Conservation (phyloP, 352 stramenopile species). For the Chrysophaeum taylorii region DNA sequence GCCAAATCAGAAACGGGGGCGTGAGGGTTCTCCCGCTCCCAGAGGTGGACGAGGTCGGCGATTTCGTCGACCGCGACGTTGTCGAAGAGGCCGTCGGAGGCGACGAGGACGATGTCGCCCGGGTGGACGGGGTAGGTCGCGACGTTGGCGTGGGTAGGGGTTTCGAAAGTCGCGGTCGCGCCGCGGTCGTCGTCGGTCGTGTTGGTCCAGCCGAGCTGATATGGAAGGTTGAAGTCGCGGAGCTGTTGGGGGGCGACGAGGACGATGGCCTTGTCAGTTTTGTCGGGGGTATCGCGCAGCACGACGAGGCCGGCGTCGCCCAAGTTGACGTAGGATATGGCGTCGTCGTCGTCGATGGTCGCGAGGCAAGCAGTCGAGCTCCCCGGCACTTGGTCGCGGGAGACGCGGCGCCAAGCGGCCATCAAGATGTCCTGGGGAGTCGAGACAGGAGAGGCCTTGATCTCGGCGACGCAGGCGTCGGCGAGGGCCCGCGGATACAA, state of each 20-base stretch:
- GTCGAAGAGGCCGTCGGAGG: conserved; percentile 91
- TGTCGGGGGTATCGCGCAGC: conserved; percentile 63
- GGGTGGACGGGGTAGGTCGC: conserved; percentile 77
- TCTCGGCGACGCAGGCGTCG: no score
- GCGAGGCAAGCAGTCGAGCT: conserved; percentile 79
- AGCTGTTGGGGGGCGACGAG: conserved; percentile 91
- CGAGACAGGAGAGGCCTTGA: no score
- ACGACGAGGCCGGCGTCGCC: conserved; percentile 77
- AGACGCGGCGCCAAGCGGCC: no score
- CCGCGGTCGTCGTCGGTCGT: conserved; percentile 17
- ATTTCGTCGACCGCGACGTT: conserved; percentile 79
- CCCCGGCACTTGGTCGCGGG: conserved; percentile 79
- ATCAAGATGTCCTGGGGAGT: no score
- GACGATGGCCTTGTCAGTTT: conserved; percentile 53
- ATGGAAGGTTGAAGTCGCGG: conserved; percentile 92
- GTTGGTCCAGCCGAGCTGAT: conserved; percentile 72
- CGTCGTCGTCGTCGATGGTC: conserved; percentile 73
- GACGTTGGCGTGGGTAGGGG: conserved; percentile 70
- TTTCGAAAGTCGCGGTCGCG: conserved; percentile 71
- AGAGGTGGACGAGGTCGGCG: conserved; percentile 40
- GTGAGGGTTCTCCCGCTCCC: conserved; percentile 41
- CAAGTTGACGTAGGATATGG: conserved; percentile 85
- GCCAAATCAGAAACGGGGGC: conserved; percentile 53
- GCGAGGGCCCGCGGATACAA: conserved; percentile 48
- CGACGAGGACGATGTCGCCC: conserved; percentile 88